phyloP scores from a whole-genome alignment of 169 alveolate species.

The Cyclospora cayetanensis region DNA sequence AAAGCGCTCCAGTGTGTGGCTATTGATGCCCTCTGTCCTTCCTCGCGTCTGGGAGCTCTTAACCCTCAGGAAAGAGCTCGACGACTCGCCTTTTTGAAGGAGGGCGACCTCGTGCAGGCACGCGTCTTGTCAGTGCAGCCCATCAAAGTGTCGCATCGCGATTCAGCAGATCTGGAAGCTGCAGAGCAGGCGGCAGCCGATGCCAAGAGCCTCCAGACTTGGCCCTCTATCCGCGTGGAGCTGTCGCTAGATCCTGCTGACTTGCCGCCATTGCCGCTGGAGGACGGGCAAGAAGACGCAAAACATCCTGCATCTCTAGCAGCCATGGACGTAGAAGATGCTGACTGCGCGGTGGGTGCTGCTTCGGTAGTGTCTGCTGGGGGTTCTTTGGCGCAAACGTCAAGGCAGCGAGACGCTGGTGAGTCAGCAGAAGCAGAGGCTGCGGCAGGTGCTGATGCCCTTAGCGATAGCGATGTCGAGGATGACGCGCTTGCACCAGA shows the following conservation, averaged over 20 bases:
- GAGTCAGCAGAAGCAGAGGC: slow-evolving; percentile 18
- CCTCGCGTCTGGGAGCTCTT: neutral
- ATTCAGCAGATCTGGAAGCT: neutral
- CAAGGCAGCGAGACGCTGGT: too few species aligned
- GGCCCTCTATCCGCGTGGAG: neutral
- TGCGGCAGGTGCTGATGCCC: neutral
- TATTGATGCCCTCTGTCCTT: slow-evolving; percentile 35
- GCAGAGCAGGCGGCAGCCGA: neutral
- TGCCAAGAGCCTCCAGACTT: neutral
- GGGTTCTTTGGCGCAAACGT: too few species aligned
- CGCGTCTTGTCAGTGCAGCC: neutral
- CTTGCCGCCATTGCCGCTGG: neutral
- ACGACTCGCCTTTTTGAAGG: neutral
- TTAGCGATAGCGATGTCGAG: neutral
- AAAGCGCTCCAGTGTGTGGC: neutral
- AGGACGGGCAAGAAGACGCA: neutral
- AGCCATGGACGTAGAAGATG: too few species aligned
- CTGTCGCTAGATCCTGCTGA: neutral
- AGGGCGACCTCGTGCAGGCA: slow-evolving; percentile 49
- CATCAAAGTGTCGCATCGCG: neutral
- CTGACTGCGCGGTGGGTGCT: too few species aligned
- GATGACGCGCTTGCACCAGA: neutral
- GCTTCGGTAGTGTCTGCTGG: too few species aligned
- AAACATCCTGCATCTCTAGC: too few species aligned
- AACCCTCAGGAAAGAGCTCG: neutral